Evolutionary conservation across 257 asterid species (phyloP).

Genomic region (Penstemon newberryi): DNA sequence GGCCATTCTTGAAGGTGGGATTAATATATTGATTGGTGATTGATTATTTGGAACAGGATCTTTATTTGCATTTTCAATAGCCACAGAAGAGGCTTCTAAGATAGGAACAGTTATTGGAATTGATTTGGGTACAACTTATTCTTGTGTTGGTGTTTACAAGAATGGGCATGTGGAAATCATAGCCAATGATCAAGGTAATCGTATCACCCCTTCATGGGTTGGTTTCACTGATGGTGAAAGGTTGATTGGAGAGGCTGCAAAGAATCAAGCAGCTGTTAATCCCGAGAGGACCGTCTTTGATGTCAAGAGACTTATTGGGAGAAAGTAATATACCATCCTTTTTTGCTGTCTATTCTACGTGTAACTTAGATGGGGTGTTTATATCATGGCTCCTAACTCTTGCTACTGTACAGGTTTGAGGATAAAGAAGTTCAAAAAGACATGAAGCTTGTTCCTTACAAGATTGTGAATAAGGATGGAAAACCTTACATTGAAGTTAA

Average conservation of each 20-base stretch:
- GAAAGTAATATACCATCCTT: conserved; percentile 58
- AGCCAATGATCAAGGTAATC: conserved; percentile 95
- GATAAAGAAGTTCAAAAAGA: conserved; percentile 92
- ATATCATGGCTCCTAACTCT: not conserved
- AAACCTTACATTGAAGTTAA: conserved; percentile 87
- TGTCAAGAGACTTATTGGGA: conserved; percentile 93
- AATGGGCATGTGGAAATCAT: conserved; percentile 93
- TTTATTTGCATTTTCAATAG: conserved; percentile 53
- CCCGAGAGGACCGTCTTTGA: conserved; percentile 88
- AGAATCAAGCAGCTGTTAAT: conserved; percentile 90
- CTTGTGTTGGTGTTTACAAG: conserved; percentile 96
- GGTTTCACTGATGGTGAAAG: conserved; percentile 86
- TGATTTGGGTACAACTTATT: conserved; percentile 92
- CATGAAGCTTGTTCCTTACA: conserved; percentile 85
- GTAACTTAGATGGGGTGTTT: not conserved
- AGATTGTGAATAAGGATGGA: conserved; percentile 85
- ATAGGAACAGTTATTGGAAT: conserved; percentile 91
- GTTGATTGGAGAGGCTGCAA: conserved; percentile 94
- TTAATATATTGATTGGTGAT: conserved; percentile 1
- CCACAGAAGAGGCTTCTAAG: conserved; percentile 75
- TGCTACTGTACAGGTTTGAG: conserved; percentile 56
- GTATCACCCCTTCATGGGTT: conserved; percentile 96
- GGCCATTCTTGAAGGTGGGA: not conserved
- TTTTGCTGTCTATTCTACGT: conserved; percentile 9
- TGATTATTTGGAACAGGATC: conserved; percentile 51